phyloP scores from a whole-genome alignment of 2,329 filamentous ascomycete species.

The Apiospora arundinis region DNA sequence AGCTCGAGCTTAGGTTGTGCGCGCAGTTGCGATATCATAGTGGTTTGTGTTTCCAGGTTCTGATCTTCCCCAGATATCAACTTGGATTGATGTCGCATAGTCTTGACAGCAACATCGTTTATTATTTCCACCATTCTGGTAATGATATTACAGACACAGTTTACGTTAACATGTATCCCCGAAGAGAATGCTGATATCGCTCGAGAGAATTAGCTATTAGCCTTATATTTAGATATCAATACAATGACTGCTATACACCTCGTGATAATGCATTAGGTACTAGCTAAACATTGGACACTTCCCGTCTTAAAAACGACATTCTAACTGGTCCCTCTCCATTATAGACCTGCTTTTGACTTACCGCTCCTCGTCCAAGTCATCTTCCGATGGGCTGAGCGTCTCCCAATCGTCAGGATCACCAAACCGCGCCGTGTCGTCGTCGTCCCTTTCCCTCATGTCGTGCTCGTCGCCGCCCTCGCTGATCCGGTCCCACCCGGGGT shows the following conservation, averaged over 20 bases:
- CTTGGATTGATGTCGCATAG: no score
- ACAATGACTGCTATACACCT: no score
- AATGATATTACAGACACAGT: conserved; percentile 59
- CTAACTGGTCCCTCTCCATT: no score
- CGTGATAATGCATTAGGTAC: no score
- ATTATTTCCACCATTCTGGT: conserved; percentile 48
- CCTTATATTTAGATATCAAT: no score
- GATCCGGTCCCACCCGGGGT: background rate
- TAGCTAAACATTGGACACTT: no score
- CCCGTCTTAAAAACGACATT: no score
- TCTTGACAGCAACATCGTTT: background rate
- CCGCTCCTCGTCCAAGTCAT: background rate
- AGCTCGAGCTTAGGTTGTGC: conserved; percentile 53
- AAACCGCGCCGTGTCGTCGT: background rate
- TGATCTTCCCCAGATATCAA: background rate
- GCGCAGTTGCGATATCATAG: conserved; percentile 64
- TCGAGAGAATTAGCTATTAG: no score
- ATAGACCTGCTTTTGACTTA: background rate
- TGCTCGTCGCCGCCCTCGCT: background rate
- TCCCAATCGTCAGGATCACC: background rate
- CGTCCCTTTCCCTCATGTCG: background rate
- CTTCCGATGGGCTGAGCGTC: background rate
- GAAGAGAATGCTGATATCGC: no score
- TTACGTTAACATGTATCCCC: conserved; percentile 42
- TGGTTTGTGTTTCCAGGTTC: conserved; percentile 43